Conservation (phyloP, 257 asterid species). For the Linaria vulgaris region DNA sequence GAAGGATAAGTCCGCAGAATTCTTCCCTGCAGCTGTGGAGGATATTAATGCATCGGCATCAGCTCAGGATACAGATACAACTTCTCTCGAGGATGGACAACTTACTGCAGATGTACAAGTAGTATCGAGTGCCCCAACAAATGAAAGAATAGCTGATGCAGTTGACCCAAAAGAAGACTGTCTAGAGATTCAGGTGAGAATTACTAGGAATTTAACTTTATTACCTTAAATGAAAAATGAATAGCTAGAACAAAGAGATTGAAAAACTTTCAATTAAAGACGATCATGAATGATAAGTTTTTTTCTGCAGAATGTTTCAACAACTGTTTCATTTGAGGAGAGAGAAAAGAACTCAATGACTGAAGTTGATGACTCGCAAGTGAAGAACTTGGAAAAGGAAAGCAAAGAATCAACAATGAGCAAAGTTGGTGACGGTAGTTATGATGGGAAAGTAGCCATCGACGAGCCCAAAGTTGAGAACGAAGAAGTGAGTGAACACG, state of each 20-base stretch:
- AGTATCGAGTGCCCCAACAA: not conserved
- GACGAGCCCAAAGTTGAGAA: constrained; percentile 19
- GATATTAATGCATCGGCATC: not conserved
- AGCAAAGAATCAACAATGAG: constrained; percentile 6
- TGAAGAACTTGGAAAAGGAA: constrained; percentile 23
- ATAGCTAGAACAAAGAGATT: not conserved
- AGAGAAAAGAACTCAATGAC: constrained; percentile 14
- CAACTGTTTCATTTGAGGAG: not conserved
- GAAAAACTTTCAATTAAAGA: not conserved
- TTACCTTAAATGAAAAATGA: not conserved
- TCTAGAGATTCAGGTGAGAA: constrained; percentile 6
- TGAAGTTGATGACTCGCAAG: constrained; percentile 18
- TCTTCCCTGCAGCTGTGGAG: not conserved
- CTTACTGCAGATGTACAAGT: constrained; percentile 4
- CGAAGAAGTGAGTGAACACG: constrained; percentile 19
- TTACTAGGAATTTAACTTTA: not conserved
- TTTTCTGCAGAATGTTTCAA: constrained; percentile 12
- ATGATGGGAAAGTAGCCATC: constrained; percentile 1
- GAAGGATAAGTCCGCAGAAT: not conserved
- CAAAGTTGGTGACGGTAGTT: constrained; percentile 7
- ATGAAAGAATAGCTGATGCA: constrained; percentile 5
- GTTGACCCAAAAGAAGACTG: constrained; percentile 5
- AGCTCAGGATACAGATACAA: not conserved
- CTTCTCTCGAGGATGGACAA: not conserved
- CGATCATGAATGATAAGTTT: not conserved